A percentile compares a stretch with the other conserved stretches of the same genome.
Conservation (phyloP, 2,329 filamentous ascomycete genomes). For the Aureobasidium sp. region DNA sequence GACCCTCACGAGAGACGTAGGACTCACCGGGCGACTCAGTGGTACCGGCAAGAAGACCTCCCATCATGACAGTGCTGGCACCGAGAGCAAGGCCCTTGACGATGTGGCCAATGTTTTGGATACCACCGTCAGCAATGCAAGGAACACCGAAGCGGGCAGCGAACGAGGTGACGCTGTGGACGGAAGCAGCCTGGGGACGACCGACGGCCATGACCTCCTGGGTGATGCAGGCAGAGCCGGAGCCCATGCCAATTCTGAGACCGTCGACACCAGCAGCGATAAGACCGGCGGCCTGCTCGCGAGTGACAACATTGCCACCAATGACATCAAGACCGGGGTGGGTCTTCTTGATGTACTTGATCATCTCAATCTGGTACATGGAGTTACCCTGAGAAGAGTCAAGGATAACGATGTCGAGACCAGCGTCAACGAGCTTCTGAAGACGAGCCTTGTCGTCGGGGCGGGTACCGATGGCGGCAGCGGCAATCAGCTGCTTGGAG, state of each 20-base stretch:
- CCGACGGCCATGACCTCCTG: constrained; percentile 99
- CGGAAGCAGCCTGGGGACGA: constrained; percentile 87
- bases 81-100: constrained; percentile 96
- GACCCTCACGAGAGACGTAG: constrained; percentile 91
- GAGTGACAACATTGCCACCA: constrained; percentile 95
- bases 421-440: constrained; percentile 82
- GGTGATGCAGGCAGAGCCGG: constrained; percentile 95
- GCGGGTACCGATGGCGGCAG: constrained; percentile 89
- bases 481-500: constrained; percentile 95
- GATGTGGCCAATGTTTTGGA: constrained; percentile 98
- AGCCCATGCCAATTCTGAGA: constrained; percentile 97
- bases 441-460: constrained; percentile 87
- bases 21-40: constrained; percentile 96
- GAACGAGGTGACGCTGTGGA: constrained; percentile 83
- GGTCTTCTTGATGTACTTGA: constrained; percentile 87
- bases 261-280: constrained; percentile 94
- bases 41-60: constrained; percentile 90
- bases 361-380: constrained; percentile 98
- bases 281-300: constrained; percentile 85
- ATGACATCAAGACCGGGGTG: constrained; percentile 88
- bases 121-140: constrained; percentile 94
- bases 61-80: constrained; percentile 98
- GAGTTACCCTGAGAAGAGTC: constrained; percentile 98
- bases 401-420: constrained; percentile 88
- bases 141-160: constrained; percentile 91